Conservation (phyloP, 2,329 filamentous ascomycete genomes). For the Cadophora sp. region DNA sequence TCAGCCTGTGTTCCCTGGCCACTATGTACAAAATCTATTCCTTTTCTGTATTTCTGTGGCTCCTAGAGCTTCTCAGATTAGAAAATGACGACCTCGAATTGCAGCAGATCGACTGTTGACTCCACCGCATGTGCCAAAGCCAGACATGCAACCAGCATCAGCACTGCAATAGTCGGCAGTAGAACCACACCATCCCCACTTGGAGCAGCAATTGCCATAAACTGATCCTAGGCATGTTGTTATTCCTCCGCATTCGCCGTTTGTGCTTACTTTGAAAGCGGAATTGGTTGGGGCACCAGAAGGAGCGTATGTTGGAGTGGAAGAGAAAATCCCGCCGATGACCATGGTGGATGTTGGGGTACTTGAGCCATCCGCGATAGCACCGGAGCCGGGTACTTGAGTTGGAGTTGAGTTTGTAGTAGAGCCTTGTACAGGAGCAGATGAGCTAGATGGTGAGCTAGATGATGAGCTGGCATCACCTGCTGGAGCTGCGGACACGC, state of each 20-base stretch:
- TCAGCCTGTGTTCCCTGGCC: not conserved
- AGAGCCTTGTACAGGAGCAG: slow-evolving; percentile 12
- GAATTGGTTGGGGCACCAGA: not conserved
- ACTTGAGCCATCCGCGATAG: not conserved
- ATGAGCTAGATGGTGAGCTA: too few relatives aligned
- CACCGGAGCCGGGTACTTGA: not conserved
- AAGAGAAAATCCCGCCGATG: not conserved
- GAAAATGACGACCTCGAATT: slow-evolving; percentile 12
- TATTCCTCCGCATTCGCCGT: not conserved
- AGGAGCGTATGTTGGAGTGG: not conserved
- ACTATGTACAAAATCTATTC: not conserved
- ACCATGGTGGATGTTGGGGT: not conserved
- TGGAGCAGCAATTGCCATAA: slow-evolving; percentile 23
- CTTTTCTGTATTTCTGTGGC: not conserved
- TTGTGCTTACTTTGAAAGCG: slow-evolving; percentile 9
- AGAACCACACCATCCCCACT: slow-evolving; percentile 27
- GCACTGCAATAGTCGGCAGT: slow-evolving; percentile 15
- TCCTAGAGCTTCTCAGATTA: not conserved
- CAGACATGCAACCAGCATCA: slow-evolving; percentile 22
- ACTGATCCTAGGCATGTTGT: slow-evolving; percentile 19
- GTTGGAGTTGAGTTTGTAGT: not conserved
- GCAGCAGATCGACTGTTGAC: not conserved
- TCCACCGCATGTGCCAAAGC: slow-evolving; percentile 24
- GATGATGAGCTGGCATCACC: slow-evolving; percentile 20
- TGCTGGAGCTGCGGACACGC: slow-evolving; percentile 36